A percentile compares a stretch with the other conserved stretches of the same genome.
Evolutionary conservation across 2,329 filamentous ascomycete species (phyloP).

Genomic region (Fusarium sulawesiense): DNA sequence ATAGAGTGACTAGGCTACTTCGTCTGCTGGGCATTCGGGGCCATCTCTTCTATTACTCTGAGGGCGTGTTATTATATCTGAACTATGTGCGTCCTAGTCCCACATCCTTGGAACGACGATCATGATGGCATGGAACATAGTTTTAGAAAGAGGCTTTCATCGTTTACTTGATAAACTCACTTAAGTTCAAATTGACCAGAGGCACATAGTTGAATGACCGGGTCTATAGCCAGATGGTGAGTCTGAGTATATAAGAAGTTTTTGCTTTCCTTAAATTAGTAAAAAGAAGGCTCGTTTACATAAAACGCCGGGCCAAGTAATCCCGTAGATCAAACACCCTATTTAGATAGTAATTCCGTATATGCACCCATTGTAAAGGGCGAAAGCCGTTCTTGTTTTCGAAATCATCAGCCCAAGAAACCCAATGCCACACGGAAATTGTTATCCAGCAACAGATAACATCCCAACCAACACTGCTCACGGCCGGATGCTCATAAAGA

Average conservation of each 20-base stretch:
- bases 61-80: neutral
- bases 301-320: neutral
- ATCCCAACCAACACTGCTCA: neutral
- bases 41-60: neutral
- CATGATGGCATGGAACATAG: neutral
- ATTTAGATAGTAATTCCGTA: too few relatives aligned
- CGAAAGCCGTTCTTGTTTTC: neutral
- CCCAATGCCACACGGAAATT: neutral
- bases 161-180: neutral
- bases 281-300: neutral
- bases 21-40: rapidly evolving
- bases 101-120: neutral
- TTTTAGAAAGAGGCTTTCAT: neutral
- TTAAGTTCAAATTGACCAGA: neutral
- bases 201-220: neutral
- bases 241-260: neutral
- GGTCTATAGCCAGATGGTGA: neutral
- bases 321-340: too few relatives aligned
- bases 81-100: neutral
- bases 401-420: neutral
- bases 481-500: neutral
- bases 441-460: neutral
- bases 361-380: neutral
- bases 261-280: neutral
- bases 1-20: neutral